Percentiles rank a stretch among this genome's conserved stretches.
These are phyloP conservation scores for Globomyces sp. DNA, from an alignment of 371 early-diverging fungal species.

Conservation along the genomic window DNA sequence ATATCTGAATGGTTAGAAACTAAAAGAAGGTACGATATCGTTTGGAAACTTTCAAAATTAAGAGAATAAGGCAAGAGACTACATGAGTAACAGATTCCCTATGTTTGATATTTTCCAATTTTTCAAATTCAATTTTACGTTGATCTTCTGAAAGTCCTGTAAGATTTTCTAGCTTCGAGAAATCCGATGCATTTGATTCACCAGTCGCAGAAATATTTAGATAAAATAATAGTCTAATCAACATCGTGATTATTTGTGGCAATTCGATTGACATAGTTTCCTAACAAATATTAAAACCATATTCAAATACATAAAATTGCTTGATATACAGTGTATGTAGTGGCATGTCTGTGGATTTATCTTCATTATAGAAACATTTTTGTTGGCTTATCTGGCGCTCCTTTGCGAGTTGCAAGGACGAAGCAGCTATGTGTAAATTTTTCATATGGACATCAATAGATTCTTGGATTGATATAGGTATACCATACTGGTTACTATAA, in stretches of 20 bases:
- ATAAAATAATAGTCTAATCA: conserved; percentile 52
- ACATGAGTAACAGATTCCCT: conserved; percentile 76
- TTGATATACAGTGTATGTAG: no score
- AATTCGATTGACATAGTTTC: conserved; percentile 14
- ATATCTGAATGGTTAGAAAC: conserved; percentile 47
- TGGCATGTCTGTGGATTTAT: background rate
- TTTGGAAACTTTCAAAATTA: conserved; percentile 70
- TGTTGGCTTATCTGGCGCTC: conserved; percentile 5
- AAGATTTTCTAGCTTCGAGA: conserved; percentile 14
- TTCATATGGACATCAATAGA: background rate
- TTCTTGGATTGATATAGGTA: background rate
- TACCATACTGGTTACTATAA: background rate
- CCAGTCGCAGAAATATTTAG: conserved; percentile 36
- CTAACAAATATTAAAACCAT: conserved; percentile 12
- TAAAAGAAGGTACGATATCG: conserved; percentile 54
- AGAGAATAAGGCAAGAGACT: conserved; percentile 65
- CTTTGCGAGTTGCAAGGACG: conserved; percentile 10
- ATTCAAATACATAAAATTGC: no score
- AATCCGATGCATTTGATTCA: conserved; percentile 18
- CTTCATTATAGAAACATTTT: background rate
- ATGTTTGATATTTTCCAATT: conserved; percentile 57
- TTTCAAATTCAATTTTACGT: conserved; percentile 40
- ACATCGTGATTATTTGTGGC: conserved; percentile 38
- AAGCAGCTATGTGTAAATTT: conserved; percentile 1
- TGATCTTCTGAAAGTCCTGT: background rate